These are phyloP conservation scores for Ajuga chamaepitys DNA, from an alignment of 257 asterid species.

Conservation along the genomic window DNA sequence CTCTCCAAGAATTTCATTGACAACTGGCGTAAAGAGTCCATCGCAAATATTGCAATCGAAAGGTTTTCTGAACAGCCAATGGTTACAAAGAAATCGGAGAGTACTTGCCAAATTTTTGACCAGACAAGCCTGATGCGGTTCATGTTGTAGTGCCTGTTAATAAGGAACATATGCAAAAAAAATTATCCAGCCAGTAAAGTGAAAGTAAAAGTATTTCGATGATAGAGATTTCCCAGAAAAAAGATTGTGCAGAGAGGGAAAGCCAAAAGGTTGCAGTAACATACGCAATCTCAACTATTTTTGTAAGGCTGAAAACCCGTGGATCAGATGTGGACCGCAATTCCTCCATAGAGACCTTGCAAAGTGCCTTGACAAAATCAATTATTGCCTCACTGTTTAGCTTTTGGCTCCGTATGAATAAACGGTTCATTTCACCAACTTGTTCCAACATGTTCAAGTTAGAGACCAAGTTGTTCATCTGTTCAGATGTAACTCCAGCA, in stretches of 20 bases:
- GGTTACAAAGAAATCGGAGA: slow-evolving; percentile 81
- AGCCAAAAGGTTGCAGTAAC: slow-evolving; percentile 24
- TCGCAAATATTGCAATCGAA: slow-evolving; percentile 93
- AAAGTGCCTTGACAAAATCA: slow-evolving; percentile 96
- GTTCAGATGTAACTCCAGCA: slow-evolving; percentile 88
- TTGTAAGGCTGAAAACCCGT: slow-evolving; percentile 94
- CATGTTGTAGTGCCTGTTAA: slow-evolving; percentile 95
- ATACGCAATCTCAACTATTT: slow-evolving; percentile 98
- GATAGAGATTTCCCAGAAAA: not conserved
- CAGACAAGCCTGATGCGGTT: slow-evolving; percentile 95
- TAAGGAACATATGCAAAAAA: slow-evolving; percentile 7
- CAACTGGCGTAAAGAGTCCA: slow-evolving; percentile 93
- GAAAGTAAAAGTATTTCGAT: not conserved
- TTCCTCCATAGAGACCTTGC: slow-evolving; percentile 98
- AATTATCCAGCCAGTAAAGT: slow-evolving; percentile 5
- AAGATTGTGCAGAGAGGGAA: not conserved
- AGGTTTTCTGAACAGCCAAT: slow-evolving; percentile 96
- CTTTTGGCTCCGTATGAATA: slow-evolving; percentile 83
- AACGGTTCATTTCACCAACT: slow-evolving; percentile 92
- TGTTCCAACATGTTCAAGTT: slow-evolving; percentile 92
- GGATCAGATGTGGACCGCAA: slow-evolving; percentile 90
- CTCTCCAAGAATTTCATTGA: slow-evolving; percentile 98
- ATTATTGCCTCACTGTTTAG: slow-evolving; percentile 97
- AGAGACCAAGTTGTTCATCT: slow-evolving; percentile 87
- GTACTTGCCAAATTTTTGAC: slow-evolving; percentile 96